phyloP scores from a whole-genome alignment of 2,329 filamentous ascomycete genomes.

The Cryphonectria parasitica region DNA sequence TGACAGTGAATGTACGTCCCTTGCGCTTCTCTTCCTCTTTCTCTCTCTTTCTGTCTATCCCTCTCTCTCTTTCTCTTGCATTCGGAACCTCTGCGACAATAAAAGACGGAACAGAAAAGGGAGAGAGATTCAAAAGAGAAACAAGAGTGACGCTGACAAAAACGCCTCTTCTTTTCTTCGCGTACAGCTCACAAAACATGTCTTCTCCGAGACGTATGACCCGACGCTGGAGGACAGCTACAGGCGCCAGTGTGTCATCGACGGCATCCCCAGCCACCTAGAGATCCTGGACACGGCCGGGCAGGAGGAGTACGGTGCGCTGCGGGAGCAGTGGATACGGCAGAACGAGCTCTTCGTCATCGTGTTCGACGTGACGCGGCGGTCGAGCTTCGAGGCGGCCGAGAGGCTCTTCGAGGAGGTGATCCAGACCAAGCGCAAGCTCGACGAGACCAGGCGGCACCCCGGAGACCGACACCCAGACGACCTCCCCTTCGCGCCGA shows the following conservation, averaged over 20 bases:
- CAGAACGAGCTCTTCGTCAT: slow-evolving; percentile 30
- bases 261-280: slow-evolving; percentile 24
- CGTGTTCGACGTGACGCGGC: slow-evolving; percentile 27
- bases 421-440: slow-evolving; percentile 23
- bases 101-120: background rate
- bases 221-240: slow-evolving; percentile 29
- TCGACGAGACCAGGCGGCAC: slow-evolving; percentile 15
- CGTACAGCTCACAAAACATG: slow-evolving; percentile 26
- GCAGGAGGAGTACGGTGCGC: slow-evolving; percentile 28
- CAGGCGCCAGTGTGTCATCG: slow-evolving; percentile 28
- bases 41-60: background rate
- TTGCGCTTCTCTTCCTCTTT: background rate
- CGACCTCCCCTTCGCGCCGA: slow-evolving; percentile 23
- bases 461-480: slow-evolving; percentile 11
- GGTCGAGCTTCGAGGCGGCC: slow-evolving; percentile 27
- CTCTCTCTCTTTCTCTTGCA: background rate
- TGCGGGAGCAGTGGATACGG: slow-evolving; percentile 30
- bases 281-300: slow-evolving; percentile 30
- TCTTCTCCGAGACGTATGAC: slow-evolving; percentile 29
- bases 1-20: slow-evolving; percentile 26
- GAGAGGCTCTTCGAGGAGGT: slow-evolving; percentile 28
- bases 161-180: background rate
- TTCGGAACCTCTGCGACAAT: background rate
- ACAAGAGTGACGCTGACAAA: background rate
- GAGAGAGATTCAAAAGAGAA: background rate